phyloP scores from a whole-genome alignment of 2,329 filamentous ascomycete genomes.

The Rachicladosporium sp. region DNA sequence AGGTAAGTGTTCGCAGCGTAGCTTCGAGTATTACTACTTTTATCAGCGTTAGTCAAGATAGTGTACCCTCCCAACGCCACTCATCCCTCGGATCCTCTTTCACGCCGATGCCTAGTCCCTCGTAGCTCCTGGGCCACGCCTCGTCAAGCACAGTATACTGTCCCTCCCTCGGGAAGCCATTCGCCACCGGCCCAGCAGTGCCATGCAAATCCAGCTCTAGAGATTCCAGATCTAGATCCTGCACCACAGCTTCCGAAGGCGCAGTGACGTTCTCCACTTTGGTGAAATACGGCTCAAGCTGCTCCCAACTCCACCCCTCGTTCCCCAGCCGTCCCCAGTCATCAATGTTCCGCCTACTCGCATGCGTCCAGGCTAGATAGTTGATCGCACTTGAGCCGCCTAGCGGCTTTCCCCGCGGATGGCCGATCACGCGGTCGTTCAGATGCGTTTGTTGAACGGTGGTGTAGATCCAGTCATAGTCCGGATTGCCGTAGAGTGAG shows the following conservation, averaged over 20 bases:
- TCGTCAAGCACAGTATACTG: constrained; percentile 6
- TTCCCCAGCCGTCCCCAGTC: constrained; percentile 24
- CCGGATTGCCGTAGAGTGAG: constrained; percentile 9
- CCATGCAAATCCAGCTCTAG: constrained; percentile 1
- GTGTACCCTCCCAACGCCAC: constrained; percentile 10
- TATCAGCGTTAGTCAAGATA: constrained; percentile 9
- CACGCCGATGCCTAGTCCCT: constrained; percentile 8
- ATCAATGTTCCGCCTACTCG: constrained; percentile 22
- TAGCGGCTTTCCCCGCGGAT: constrained; percentile 9
- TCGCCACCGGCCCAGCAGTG: constrained; percentile 3
- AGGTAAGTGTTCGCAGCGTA: constrained; percentile 16
- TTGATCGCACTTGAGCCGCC: constrained; percentile 8
- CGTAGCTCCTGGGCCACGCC: constrained; percentile 9
- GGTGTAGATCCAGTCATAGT: constrained; percentile 24
- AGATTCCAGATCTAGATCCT: constrained; percentile 5
- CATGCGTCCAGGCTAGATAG: constrained; percentile 8
- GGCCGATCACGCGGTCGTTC: constrained; percentile 3
- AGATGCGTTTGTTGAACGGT: constrained; percentile 8
- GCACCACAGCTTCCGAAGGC: constrained; percentile 9
- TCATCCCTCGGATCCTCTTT: constrained; percentile 7
- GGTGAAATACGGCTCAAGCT: constrained; percentile 20
- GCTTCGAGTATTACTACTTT: constrained; percentile 13
- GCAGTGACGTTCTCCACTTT: constrained; percentile 18
- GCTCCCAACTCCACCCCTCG: constrained; percentile 19
- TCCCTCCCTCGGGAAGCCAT: constrained; percentile 2